These are phyloP conservation scores for Aphanocladium album DNA, from an alignment of 2,329 filamentous ascomycete genomes.

Conservation along the genomic window DNA sequence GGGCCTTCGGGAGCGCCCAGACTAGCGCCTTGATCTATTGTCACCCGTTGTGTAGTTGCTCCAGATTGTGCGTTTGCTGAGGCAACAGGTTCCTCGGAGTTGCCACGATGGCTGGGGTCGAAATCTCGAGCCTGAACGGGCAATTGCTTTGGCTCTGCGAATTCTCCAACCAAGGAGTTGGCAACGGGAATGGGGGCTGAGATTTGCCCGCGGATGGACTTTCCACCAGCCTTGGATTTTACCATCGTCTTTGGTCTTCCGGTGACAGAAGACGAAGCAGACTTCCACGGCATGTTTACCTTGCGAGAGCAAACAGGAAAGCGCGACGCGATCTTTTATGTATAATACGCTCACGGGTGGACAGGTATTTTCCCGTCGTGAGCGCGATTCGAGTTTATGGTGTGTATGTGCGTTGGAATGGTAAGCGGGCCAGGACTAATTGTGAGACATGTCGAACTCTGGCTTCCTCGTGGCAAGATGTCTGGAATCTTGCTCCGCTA, in stretches of 20 bases:
- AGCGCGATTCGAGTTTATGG: not conserved
- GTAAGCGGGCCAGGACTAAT: not conserved
- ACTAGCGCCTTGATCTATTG: not conserved
- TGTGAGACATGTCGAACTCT: conserved; percentile 5
- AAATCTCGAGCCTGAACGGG: not conserved
- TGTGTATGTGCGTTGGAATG: conserved; percentile 4
- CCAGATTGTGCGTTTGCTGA: not conserved
- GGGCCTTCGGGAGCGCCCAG: conserved; percentile 20
- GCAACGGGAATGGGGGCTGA: conserved; percentile 56
- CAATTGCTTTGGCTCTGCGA: conserved; percentile 34
- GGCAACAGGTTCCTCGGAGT: not conserved
- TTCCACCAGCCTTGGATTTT: conserved; percentile 11
- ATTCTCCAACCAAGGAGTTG: conserved; percentile 45
- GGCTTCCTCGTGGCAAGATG: conserved; percentile 3
- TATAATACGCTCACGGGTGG: not conserved
- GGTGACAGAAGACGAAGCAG: not conserved
- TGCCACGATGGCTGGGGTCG: not conserved
- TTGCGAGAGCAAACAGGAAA: too few relatives aligned
- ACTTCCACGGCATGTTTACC: conserved; percentile 10
- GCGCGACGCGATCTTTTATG: not conserved
- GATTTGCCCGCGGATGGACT: conserved; percentile 55
- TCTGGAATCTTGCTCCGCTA: conserved; percentile 2
- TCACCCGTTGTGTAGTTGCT: not conserved
- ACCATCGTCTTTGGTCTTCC: not conserved
- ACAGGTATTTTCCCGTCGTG: not conserved